Base-by-base conservation (phyloP, 352 stramenopile genomes). In the Pythium insidiosum region DNA sequence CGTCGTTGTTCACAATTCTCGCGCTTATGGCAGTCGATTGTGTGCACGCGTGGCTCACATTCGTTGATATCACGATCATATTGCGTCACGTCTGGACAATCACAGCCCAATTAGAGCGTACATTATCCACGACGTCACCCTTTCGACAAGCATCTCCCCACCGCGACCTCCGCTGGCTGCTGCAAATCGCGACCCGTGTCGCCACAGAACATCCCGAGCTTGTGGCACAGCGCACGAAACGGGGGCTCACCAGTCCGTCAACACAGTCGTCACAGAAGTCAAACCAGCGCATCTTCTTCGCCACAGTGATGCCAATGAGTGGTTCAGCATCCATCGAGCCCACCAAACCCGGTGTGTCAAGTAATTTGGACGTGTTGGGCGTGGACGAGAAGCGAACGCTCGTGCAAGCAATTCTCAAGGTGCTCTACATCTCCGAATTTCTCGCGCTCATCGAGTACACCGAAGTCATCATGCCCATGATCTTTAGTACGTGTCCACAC, bases 11-110 rank as follows among this genome's bases (percentile, higher is more conserved):
- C 4, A 65, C 66, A 1, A 61, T 53, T 0, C 31, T 56, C 4
- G 35, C 45, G 0, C 43, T 81, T 9, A 66, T 71, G 37, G 13
- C 13, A 2, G 33, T 75, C 3, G 66, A 81, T 19, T 37, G 65
- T 9, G 20, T 53, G 0, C 63, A 74, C 6, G 48, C 63, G 1
- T 74, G 51, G 29, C 12, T 63, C 0, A 57, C 65, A 0, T 59
- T 73, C 20, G 26, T 43, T 18, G 54, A 66, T 18, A 46, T 73
- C 22, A 26, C 19, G 3, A 13, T 16, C 1, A 13, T 47, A 21
- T 24, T 40, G 16, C 6, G 3, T 1, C 18, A 34, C 5, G 35
- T 73, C 4, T 11, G 60, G 0, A 44, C 11, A 13, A 2, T 47
- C 5, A 0, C 47, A 1, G 1, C 58, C 56, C 34, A 69, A 56